Percentiles rank a stretch among this genome's conserved stretches.
Conservation (phyloP, 2,329 filamentous ascomycete species). For the Dothideomycetes sp. region DNA sequence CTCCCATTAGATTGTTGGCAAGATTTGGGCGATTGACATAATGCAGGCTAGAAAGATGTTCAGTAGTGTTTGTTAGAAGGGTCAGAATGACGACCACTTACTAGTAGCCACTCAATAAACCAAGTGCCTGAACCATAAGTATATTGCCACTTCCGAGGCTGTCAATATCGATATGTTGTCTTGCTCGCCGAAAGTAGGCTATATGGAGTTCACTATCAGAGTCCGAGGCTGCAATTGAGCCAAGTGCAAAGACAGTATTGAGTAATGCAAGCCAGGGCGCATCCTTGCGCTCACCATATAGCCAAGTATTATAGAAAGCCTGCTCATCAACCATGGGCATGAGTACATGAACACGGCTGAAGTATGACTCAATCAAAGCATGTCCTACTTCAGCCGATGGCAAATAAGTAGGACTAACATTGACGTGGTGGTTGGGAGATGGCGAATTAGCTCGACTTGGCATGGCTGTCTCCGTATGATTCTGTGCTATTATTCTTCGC, state of each 20-base stretch:
- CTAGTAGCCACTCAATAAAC: slow-evolving; percentile 21
- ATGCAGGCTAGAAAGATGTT: slow-evolving; percentile 15
- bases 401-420: slow-evolving; percentile 11
- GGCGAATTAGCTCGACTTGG: slow-evolving; percentile 18
- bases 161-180: slow-evolving; percentile 18
- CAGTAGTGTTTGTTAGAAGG: not conserved
- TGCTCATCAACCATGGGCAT: slow-evolving; percentile 25
- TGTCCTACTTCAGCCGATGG: slow-evolving; percentile 18
- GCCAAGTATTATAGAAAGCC: slow-evolving; percentile 19
- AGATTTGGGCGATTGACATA: slow-evolving; percentile 22
- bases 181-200: slow-evolving; percentile 19
- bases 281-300: slow-evolving; percentile 18
- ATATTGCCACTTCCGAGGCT: slow-evolving; percentile 20
- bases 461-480: slow-evolving; percentile 15
- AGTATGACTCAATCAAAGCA: slow-evolving; percentile 20
- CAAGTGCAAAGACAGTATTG: slow-evolving; percentile 21
- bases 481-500: slow-evolving; percentile 15
- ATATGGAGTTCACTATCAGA: slow-evolving; percentile 18
- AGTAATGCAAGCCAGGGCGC: slow-evolving; percentile 21
- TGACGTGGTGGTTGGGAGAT: slow-evolving; percentile 11
- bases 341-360: slow-evolving; percentile 18
- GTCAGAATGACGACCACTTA: not conserved
- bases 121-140: slow-evolving; percentile 19
- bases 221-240: slow-evolving; percentile 17
- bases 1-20: slow-evolving; percentile 21